Evolutionary conservation across 805 yeast genomes (phyloP).

Genomic region (Candida taoyuanica): DNA sequence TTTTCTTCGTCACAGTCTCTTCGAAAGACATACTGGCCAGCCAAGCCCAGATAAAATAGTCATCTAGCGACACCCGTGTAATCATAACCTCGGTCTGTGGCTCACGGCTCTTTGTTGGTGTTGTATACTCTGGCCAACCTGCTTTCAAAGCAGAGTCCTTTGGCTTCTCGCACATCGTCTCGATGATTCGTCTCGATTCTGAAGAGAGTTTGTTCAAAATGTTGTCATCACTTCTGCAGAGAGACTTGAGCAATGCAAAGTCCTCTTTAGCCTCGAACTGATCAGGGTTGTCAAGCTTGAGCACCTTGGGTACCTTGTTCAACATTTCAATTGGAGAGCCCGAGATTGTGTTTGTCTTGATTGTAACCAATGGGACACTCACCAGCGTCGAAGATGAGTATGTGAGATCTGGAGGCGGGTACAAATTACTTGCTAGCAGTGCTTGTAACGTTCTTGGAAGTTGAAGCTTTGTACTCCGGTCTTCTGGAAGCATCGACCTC

Average conservation of each 20-base stretch:
- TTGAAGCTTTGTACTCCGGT: slow-evolving; percentile 46
- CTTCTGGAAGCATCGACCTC: slow-evolving; percentile 71
- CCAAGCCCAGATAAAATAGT: slow-evolving; percentile 92
- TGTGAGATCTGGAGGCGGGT: slow-evolving; percentile 62
- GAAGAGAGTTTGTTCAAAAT: slow-evolving; percentile 62
- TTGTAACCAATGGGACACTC: slow-evolving; percentile 57
- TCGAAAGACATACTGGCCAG: slow-evolving; percentile 71
- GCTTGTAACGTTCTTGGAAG: slow-evolving; percentile 66
- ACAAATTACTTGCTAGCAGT: slow-evolving; percentile 57
- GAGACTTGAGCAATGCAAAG: slow-evolving; percentile 64
- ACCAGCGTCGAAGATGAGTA: slow-evolving; percentile 36
- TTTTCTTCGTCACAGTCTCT: slow-evolving; percentile 58
- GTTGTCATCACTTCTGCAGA: slow-evolving; percentile 55
- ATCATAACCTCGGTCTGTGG: slow-evolving; percentile 33
- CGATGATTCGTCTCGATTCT: slow-evolving; percentile 60
- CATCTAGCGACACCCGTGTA: slow-evolving; percentile 69
- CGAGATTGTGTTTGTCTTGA: slow-evolving; percentile 38
- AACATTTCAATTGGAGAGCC: slow-evolving; percentile 55
- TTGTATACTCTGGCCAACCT: slow-evolving; percentile 34
- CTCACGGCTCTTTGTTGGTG: slow-evolving; percentile 24
- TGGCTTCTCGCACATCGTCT: slow-evolving; percentile 34
- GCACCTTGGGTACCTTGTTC: slow-evolving; percentile 49
- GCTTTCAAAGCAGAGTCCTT: slow-evolving; percentile 32
- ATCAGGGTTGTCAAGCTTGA: slow-evolving; percentile 67
- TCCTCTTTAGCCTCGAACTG: slow-evolving; percentile 73